Base-by-base conservation (phyloP, 495 filamentous ascomycete genomes). In the Penicillium tannophilum region DNA sequence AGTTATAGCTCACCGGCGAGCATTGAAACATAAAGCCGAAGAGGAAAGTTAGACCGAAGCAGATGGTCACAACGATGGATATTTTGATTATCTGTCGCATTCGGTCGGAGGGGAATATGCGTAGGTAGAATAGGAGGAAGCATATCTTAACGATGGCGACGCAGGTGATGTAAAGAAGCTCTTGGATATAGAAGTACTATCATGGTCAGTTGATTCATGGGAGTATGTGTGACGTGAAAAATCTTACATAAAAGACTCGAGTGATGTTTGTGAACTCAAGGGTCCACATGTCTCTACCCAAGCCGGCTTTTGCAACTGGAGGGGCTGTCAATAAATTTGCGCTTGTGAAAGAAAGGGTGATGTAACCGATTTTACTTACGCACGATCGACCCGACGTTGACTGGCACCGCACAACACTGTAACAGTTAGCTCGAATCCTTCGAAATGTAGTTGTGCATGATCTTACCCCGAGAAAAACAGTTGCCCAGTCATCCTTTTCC, bases 1-100 rank as follows among this genome's bases (percentile, higher is more conserved):
- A 78, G 61, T 64, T 69, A 56, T 66, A 69, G n/a, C 17, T 46
- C 14, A 76, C 57, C n/a, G 76, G 76, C 36, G 28, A 58, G 65
- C 78, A 81, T 41, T 69, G 57, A 26, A 80, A 69, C 11, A 60
- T 63, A 8, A 63, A 58, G 1, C 61, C 60, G 44, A 80, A 42
- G 2, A 78, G 51, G 19, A 64, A 73, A 10, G 67, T 53, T 1
- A 67, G 16, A 3, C 72, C 72, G 57, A 71, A 72, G 3, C 69
- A 10, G 1, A 65, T 36, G 39, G 72, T 73, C 2, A 77, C 42
- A 8, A 59, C 51, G 19, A 71, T 51, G 12, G 73, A 56, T 14
- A 56, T 57, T 35, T 56, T 60, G 45, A 70, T 64, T 10, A 65
- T 39, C 54, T 50, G 33, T 7, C 61, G 65, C 12, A 71, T 53